phyloP scores from a whole-genome alignment of 208 protist species.

The Wallacemonas rigidus region DNA sequence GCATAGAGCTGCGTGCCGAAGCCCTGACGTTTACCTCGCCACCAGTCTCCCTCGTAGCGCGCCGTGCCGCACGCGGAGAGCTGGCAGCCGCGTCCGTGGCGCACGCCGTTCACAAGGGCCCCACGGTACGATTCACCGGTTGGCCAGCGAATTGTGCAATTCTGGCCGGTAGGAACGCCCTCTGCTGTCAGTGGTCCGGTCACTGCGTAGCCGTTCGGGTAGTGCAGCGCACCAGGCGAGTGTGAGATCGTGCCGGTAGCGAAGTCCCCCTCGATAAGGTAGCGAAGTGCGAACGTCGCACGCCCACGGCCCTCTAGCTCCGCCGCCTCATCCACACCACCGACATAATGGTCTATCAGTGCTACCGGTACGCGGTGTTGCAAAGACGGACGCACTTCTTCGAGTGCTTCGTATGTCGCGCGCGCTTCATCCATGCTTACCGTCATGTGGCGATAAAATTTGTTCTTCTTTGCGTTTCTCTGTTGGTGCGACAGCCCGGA shows the following conservation, averaged over 20 bases:
- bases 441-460: neutral
- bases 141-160: slow-evolving; percentile 48
- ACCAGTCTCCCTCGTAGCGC: slow-evolving; percentile 78
- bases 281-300: slow-evolving; percentile 55
- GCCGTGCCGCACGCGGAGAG: slow-evolving; percentile 39
- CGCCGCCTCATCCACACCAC: slow-evolving; percentile 46
- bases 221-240: neutral
- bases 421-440: slow-evolving; percentile 20
- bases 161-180: slow-evolving; percentile 38
- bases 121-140: slow-evolving; percentile 73
- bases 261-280: slow-evolving; percentile 50
- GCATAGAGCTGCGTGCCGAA: slow-evolving; percentile 63
- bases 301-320: slow-evolving; percentile 54
- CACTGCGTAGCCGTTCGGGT: neutral
- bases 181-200: slow-evolving; percentile 10
- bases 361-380: neutral
- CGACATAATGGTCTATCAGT: slow-evolving; percentile 24
- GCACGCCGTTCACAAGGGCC: slow-evolving; percentile 57
- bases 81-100: slow-evolving; percentile 78
- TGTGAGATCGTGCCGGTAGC: neutral
- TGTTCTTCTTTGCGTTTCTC: no score
- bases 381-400: slow-evolving; percentile 16
- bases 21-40: slow-evolving; percentile 63
- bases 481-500: no score
- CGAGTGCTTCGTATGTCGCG: slow-evolving; percentile 20